These are phyloP conservation scores for Drechslerella coelobrocha DNA, from an alignment of 2,329 filamentous ascomycete species.

Conservation along the genomic window DNA sequence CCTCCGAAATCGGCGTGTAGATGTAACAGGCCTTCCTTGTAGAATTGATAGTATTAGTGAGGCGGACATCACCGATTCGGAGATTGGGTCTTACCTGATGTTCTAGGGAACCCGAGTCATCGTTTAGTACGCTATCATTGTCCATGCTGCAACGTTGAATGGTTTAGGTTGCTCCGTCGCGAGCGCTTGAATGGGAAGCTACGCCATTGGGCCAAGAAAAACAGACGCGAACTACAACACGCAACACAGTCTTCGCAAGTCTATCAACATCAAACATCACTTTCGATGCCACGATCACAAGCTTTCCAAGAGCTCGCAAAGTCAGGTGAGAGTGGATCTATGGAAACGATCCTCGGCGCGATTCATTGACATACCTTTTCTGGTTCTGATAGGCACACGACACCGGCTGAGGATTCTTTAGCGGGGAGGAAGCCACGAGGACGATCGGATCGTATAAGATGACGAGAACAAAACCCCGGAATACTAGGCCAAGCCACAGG, in stretches of 20 bases:
- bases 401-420: slow-evolving; percentile 12
- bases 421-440: slow-evolving; percentile 24
- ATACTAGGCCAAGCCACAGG: slow-evolving; percentile 13
- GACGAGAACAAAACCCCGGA: slow-evolving; percentile 1
- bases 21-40: slow-evolving; percentile 58
- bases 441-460: slow-evolving; percentile 35
- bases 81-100: slow-evolving; percentile 39
- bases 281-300: slow-evolving; percentile 21
- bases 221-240: slow-evolving; percentile 39
- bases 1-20: slow-evolving; percentile 55
- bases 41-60: slow-evolving; percentile 28
- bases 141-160: slow-evolving; percentile 27
- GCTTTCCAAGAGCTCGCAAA: slow-evolving; percentile 5
- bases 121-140: slow-evolving; percentile 40
- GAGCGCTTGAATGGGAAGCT: slow-evolving; percentile 45
- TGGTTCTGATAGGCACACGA: slow-evolving; percentile 17
- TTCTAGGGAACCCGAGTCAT: slow-evolving; percentile 41
- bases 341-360: too few relatives aligned
- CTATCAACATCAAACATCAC: background rate
- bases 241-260: slow-evolving; percentile 18
- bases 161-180: slow-evolving; percentile 24
- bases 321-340: slow-evolving; percentile 30
- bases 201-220: slow-evolving; percentile 7
- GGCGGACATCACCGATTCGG: slow-evolving; percentile 21
- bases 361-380: background rate